Base-by-base conservation (phyloP, 768 basidiomycete genomes). In the Albatrellus ellisii region DNA sequence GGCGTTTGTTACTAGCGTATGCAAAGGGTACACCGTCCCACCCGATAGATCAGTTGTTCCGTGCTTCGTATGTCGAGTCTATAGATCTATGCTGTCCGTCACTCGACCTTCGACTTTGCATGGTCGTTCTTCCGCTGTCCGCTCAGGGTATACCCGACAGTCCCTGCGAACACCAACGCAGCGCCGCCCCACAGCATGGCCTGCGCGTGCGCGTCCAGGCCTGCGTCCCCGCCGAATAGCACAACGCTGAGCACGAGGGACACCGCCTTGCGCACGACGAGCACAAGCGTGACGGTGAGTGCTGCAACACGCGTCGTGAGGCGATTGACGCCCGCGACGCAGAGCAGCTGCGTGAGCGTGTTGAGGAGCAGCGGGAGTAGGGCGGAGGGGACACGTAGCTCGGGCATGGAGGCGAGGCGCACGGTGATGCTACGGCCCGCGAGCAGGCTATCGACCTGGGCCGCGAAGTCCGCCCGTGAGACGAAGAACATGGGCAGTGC, bases 291-390 rank as follows among this genome's bases (percentile, higher is more conserved):
- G 14, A 90, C 86, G 0, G 74, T 81, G 29, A 90, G 66, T 8
- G 80, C 69, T 38, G 72, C 75, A 5, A 87, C 80, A 35, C 76
- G 72, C 0, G 79, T 77, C 0, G 88, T 88, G 46, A 97, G 69
- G 36, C 86, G 68, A 57, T 95, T 78, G 33, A 94, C 91, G 25
- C 91, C 91, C 0, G 85, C 66, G 12, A 83, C 78, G 60, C 91
- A 97, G 6, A 92, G 46, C 4, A 90, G 67, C 55, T 91, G 88
- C 0, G 90, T 92, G 28, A 79, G 43, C 7, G 90, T 80, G 61
- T 92, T 94, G 26, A 85, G 58, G 12, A 71, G 53, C 29, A 97
- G 70, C 4, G 79, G 72, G 11, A 78, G 41, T 52, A 77, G 69
- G 26, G 78, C 70, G 14, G 65, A 50, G 11, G 87, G 88, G 45